Evolutionary conservation across 768 basidiomycete species (phyloP).

Genomic region (Lentinula edodes): DNA sequence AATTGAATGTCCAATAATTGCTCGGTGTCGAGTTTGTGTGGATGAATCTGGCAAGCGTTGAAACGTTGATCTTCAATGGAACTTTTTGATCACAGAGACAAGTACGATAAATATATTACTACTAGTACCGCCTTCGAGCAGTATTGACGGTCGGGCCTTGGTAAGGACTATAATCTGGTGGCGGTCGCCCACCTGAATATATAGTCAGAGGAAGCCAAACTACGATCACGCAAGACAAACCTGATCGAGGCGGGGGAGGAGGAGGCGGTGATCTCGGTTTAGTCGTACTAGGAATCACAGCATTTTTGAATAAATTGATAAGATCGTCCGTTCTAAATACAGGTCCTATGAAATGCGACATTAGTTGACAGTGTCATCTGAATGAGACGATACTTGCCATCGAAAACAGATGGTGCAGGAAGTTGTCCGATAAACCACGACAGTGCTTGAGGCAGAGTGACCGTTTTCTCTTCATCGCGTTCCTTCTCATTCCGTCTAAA

Average conservation of each 20-base stretch:
- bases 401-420: conserved; percentile 68
- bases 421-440: conserved; percentile 80
- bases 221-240: conserved; percentile 23
- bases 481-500: conserved; percentile 8
- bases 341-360: conserved; percentile 52
- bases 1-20: background rate
- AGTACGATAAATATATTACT: background rate
- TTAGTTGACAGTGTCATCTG: background rate
- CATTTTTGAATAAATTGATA: conserved; percentile 78
- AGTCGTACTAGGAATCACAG: conserved; percentile 66
- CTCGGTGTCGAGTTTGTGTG: background rate
- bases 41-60: background rate
- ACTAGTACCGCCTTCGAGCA: conserved; percentile 20
- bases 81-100: background rate
- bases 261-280: conserved; percentile 57
- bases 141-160: conserved; percentile 57
- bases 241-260: conserved; percentile 46
- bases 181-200: conserved; percentile 57
- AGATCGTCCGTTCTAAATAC: conserved; percentile 88
- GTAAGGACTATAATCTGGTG: conserved; percentile 84
- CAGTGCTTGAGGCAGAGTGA: conserved; percentile 34
- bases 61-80: background rate
- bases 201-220: background rate
- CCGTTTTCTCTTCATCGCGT: conserved; percentile 39
- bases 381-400: conserved; percentile 48